Conservation (phyloP, 495 filamentous ascomycete genomes). For the Penicillium soppii region DNA sequence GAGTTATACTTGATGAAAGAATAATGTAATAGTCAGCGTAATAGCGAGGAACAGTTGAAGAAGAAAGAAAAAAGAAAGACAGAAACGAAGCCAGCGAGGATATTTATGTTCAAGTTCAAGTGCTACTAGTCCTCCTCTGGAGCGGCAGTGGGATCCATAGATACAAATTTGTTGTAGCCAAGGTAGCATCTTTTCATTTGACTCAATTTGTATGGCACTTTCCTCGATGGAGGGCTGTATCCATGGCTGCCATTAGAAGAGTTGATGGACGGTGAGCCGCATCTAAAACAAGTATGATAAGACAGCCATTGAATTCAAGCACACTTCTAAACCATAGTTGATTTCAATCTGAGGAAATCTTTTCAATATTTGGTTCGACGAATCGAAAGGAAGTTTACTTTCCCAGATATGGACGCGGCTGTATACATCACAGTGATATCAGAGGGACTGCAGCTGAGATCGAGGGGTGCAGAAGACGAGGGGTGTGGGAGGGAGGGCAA, state of each 20-base stretch:
- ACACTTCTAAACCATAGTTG: background rate
- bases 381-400: too few relatives aligned
- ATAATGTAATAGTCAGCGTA: background rate
- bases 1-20: background rate
- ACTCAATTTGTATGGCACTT: background rate
- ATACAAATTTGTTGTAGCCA: background rate
- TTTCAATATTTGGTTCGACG: background rate
- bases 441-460: background rate
- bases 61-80: background rate
- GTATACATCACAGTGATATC: conserved; percentile 1
- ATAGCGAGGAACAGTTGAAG: background rate
- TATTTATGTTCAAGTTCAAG: background rate
- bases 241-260: background rate
- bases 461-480: background rate
- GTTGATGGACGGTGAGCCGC: too few relatives aligned
- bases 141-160: background rate
- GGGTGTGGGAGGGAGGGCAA: too few relatives aligned
- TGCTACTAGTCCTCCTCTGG: background rate
- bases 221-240: background rate
- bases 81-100: background rate
- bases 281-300: too few relatives aligned
- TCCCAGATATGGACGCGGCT: background rate
- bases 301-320: too few relatives aligned
- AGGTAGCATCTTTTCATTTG: too few relatives aligned
- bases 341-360: background rate